These are phyloP conservation scores for Castanopsis chinensis DNA, from an alignment of 306 rosid genomes.

Conservation along the genomic window DNA sequence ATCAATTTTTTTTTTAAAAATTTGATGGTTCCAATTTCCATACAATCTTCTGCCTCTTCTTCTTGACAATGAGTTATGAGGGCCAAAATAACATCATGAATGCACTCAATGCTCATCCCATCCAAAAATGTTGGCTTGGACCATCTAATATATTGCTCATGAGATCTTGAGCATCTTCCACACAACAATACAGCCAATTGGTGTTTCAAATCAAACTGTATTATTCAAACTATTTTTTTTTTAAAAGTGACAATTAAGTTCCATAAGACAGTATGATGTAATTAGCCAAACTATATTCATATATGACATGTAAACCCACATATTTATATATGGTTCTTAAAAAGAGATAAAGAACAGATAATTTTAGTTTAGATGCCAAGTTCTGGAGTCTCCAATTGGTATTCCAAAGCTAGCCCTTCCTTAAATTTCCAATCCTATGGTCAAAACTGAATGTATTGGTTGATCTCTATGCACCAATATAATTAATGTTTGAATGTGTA, in stretches of 20 bases:
- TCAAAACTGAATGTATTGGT: constrained; percentile 4
- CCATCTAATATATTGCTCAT: constrained; percentile 8
- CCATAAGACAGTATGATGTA: neutral
- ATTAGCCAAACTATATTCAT: constrained; percentile 4
- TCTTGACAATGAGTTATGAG: neutral
- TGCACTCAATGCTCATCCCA: constrained; percentile 4
- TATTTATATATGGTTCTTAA: neutral
- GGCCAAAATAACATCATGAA: constrained; percentile 15
- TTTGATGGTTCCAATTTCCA: neutral
- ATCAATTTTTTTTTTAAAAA: neutral
- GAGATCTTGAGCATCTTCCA: constrained; percentile 14
- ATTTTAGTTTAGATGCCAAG: constrained; percentile 6
- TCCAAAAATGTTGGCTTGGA: constrained; percentile 3
- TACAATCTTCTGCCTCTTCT: neutral
- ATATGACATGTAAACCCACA: neutral
- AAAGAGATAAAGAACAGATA: neutral
- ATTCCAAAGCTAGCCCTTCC: neutral
- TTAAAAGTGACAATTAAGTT: neutral
- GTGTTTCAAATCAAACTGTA: neutral
- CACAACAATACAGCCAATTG: constrained; percentile 4
- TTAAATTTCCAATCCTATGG: constrained; percentile 4
- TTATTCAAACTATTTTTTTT: neutral
- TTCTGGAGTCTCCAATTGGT: neutral
- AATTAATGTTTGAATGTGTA: constrained; percentile 8
- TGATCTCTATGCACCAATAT: constrained; percentile 8